These are phyloP conservation scores for Cercophora sp. DNA, from an alignment of 495 filamentous ascomycete species.

Conservation along the genomic window DNA sequence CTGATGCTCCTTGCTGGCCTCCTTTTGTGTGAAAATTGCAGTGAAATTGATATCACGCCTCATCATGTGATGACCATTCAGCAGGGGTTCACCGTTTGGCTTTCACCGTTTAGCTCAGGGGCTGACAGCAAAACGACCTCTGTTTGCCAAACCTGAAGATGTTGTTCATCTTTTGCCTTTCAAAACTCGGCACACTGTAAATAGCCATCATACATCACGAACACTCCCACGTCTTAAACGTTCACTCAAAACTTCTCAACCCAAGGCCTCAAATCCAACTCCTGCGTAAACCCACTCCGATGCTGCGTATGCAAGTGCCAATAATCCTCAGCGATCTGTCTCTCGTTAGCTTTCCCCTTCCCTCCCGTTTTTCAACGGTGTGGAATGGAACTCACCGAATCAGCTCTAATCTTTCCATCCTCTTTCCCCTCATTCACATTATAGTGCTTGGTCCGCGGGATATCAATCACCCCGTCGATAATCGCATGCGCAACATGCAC, in stretches of 20 bases:
- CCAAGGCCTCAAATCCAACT: slow-evolving; percentile 77
- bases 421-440: slow-evolving; percentile 50
- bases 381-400: slow-evolving; percentile 59
- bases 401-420: slow-evolving; percentile 75
- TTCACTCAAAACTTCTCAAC: slow-evolving; percentile 65
- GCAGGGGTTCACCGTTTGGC: too few species aligned
- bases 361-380: background rate
- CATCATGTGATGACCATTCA: too few species aligned
- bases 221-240: too few species aligned
- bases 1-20: too few species aligned
- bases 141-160: too few species aligned
- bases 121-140: too few species aligned
- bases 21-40: too few species aligned
- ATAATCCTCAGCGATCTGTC: slow-evolving; percentile 81
- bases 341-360: background rate
- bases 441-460: slow-evolving; percentile 62
- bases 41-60: too few species aligned
- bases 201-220: too few species aligned
- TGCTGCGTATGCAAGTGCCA: slow-evolving; percentile 89
- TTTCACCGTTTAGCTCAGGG: too few species aligned
- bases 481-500: slow-evolving; percentile 85
- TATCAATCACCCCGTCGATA: slow-evolving; percentile 87
- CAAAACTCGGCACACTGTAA: too few species aligned
- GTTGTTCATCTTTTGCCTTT: background rate
- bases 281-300: slow-evolving; percentile 72